Base-by-base conservation (phyloP, 331 rosid genomes). In the Quercus tomentella region DNA sequence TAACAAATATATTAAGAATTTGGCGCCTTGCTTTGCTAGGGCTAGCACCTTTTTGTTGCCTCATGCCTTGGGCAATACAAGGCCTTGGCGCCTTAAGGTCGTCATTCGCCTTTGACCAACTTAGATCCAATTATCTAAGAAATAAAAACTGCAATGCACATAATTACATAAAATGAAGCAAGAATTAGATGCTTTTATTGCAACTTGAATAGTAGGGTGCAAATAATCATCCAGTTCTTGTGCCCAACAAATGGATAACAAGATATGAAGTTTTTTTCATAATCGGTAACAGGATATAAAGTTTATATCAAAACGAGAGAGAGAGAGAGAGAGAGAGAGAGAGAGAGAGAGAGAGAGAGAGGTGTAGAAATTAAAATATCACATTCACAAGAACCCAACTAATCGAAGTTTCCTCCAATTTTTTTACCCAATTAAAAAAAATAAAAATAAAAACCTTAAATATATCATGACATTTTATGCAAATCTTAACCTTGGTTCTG, bases 401-500 rank as follows among this genome's bases (percentile, higher is more conserved):
- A 22, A 65, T 28, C 16, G 37, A 21, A 73, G 37, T 49, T 30
- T 35, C 54, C 20, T 49, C 33, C 16, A 31, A 16, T 41, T 17
- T 11, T 63, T 80, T 80, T 70, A 30, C 56, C 31, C 3, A 41
- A 8, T 41, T 41, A 65, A 70, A 8, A 7, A 77, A 45, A 15
- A 37, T 55, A 41, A 30, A 35, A 77, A 18, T 15, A 56, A 73
- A 72, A 56, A 61, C 55, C 76, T 56, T 41, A 49, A 52, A 72
- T 2, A 33, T 17, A 58, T 25, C 56, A 80, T 23, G 26, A 30
- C 63, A 62, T 23, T 14, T 30, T 37, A 37, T 5, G 71, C 77
- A 77, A 68, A 74, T 9, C 22, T 25, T 80, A 74, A 94, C 98
- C 99, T 84, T 96, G 99, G 79, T 96, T 96, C 80, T 96, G 99